These are phyloP conservation scores for Sporothrix schenckii DNA, from an alignment of 2,329 filamentous ascomycete genomes.

Conservation along the genomic window DNA sequence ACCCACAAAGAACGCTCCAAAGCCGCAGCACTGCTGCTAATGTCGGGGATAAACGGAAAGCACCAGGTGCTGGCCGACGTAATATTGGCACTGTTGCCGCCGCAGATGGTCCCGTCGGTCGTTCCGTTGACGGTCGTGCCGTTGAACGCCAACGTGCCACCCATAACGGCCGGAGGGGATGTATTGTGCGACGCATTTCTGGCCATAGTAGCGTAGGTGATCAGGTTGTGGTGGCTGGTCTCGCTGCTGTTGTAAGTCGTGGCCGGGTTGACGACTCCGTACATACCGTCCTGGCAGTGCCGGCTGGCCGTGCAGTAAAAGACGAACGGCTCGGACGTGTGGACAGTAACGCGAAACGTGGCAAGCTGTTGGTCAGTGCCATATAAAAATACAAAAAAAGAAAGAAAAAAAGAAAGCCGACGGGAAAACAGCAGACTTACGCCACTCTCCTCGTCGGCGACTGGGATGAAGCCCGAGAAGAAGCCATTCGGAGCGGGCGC, in stretches of 20 bases:
- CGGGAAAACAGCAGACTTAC: neutral
- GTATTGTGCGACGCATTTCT: constrained; percentile 31
- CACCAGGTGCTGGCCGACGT: constrained; percentile 9
- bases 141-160: constrained; percentile 33
- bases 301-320: constrained; percentile 49
- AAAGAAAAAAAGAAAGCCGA: neutral
- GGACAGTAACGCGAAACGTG: constrained; percentile 48
- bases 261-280: constrained; percentile 49
- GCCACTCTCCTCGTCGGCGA: constrained; percentile 28
- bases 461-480: constrained; percentile 54
- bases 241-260: constrained; percentile 7
- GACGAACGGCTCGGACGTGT: constrained; percentile 48
- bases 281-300: constrained; percentile 52
- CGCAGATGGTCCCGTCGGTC: constrained; percentile 10
- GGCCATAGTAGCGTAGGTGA: constrained; percentile 35
- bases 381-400: neutral
- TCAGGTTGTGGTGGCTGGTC: constrained; percentile 26
- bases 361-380: constrained; percentile 39
- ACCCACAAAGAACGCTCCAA: neutral
- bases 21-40: neutral
- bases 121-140: constrained; percentile 6
- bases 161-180: constrained; percentile 35
- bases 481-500: constrained; percentile 48
- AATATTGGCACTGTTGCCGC: constrained; percentile 13
- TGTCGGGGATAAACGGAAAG: constrained; percentile 3